Conservation (phyloP, 108 stramenopile species). For the Nitzschia putrida region DNA sequence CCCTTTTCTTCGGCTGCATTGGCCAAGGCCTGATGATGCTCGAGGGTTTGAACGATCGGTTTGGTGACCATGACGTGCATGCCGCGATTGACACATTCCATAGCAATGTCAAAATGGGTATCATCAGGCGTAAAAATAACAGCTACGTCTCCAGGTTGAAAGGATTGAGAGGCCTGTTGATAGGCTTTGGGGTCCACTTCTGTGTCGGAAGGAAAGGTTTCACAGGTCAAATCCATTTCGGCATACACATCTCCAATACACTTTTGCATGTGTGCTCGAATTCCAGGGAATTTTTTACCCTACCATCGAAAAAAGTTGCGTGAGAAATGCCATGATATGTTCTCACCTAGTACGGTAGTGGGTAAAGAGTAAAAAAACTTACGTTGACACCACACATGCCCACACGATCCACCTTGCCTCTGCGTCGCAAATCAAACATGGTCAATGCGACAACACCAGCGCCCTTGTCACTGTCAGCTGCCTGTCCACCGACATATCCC, state of each 20-base stretch:
- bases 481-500: conserved; percentile 90
- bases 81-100: conserved; percentile 85
- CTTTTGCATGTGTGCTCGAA: conserved; percentile 91
- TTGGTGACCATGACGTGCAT: conserved; percentile 99
- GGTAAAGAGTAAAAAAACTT: conserved; percentile 25
- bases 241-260: conserved; percentile 90
- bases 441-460: conserved; percentile 99
- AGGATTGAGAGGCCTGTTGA: conserved; percentile 62
- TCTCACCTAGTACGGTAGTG: too few relatives aligned
- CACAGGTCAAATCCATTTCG: conserved; percentile 88
- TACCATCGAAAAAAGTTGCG: background rate
- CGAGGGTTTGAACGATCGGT: conserved; percentile 95
- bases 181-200: conserved; percentile 86
- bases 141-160: conserved; percentile 87
- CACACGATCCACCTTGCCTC: conserved; percentile 83
- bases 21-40: conserved; percentile 79
- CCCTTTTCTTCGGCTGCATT: conserved; percentile 80
- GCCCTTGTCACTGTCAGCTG: conserved; percentile 92
- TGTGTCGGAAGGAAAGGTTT: conserved; percentile 92
- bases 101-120: conserved; percentile 96
- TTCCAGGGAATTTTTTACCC: conserved; percentile 96
- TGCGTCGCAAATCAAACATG: conserved; percentile 93
- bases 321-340: too few relatives aligned
- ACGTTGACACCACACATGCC: conserved; percentile 98
- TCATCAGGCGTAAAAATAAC: conserved; percentile 99